Evolutionary conservation across 176 grass and related monocot species (phyloP).

Genomic region (Carex myosuroides): DNA sequence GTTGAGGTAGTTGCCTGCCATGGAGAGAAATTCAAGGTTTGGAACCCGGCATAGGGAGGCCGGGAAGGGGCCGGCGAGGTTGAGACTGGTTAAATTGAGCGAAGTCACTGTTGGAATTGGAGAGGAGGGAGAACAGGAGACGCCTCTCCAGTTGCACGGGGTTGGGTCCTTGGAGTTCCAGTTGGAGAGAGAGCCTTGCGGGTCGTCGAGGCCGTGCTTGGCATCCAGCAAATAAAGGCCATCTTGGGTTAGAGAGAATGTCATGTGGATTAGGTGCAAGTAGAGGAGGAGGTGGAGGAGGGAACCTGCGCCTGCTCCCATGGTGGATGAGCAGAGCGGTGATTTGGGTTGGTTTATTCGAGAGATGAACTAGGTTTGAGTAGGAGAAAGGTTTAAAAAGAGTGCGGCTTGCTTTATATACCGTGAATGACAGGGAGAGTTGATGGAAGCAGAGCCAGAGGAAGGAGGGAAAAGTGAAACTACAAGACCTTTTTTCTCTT

Average conservation of each 20-base stretch:
- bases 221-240: conserved; percentile 33
- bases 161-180: conserved; percentile 31
- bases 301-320: conserved; percentile 14
- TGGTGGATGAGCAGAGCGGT: neutral
- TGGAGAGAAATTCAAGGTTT: conserved; percentile 21
- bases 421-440: conserved; percentile 12
- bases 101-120: conserved; percentile 10
- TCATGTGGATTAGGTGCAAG: conserved; percentile 15
- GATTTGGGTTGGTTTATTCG: conserved; percentile 20
- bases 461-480: neutral
- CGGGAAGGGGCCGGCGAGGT: conserved; percentile 49
- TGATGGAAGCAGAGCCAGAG: neutral
- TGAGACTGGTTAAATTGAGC: conserved; percentile 28
- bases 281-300: neutral
- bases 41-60: conserved; percentile 31
- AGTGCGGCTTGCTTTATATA: conserved; percentile 18
- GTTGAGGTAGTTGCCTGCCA: conserved; percentile 20
- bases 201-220: conserved; percentile 35
- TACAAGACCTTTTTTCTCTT: no score
- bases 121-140: conserved; percentile 27
- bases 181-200: conserved; percentile 27
- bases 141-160: conserved; percentile 60
- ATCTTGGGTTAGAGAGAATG: conserved; percentile 27
- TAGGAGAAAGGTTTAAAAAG: conserved; percentile 28
- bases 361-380: neutral